These are phyloP conservation scores for Lactarius quietus DNA, from an alignment of 768 basidiomycete species.

Conservation along the genomic window DNA sequence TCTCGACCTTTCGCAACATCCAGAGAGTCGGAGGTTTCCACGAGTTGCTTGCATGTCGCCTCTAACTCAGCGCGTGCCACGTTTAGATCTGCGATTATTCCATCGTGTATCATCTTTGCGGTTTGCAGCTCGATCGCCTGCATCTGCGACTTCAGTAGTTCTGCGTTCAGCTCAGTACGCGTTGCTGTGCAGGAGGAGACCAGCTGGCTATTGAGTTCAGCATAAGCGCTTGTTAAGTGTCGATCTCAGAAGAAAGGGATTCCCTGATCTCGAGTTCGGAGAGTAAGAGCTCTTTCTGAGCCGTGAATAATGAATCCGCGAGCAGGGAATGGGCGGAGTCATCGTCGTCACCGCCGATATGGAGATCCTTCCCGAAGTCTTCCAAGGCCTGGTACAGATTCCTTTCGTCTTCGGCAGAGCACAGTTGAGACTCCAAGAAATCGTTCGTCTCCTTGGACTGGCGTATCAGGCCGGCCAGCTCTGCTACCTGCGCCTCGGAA, in stretches of 20 bases:
- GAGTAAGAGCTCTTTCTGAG: slow-evolving; percentile 9
- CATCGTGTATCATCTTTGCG: slow-evolving; percentile 41
- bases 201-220: slow-evolving; percentile 26
- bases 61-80: slow-evolving; percentile 27
- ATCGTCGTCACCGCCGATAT: neutral
- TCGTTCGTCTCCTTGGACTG: slow-evolving; percentile 51
- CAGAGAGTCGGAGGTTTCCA: slow-evolving; percentile 26
- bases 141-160: slow-evolving; percentile 22
- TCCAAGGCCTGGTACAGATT: slow-evolving; percentile 21
- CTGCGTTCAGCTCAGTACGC: slow-evolving; percentile 25
- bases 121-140: slow-evolving; percentile 39
- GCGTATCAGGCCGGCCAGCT: slow-evolving; percentile 60
- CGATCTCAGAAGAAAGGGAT: slow-evolving; percentile 7
- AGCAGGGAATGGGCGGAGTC: neutral
- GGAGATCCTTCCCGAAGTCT: slow-evolving; percentile 3
- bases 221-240: slow-evolving; percentile 10
- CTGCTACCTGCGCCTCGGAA: slow-evolving; percentile 61
- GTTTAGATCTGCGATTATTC: slow-evolving; percentile 42
- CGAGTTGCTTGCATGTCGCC: slow-evolving; percentile 27
- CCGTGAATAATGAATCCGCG: neutral
- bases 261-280: slow-evolving; percentile 13
- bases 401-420: slow-evolving; percentile 27
- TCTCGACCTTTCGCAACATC: slow-evolving; percentile 26
- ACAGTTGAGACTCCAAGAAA: slow-evolving; percentile 35
- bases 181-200: slow-evolving; percentile 25